Base-by-base conservation (phyloP, 2,329 filamentous ascomycete species). In the Chaetomium olivaceum region DNA sequence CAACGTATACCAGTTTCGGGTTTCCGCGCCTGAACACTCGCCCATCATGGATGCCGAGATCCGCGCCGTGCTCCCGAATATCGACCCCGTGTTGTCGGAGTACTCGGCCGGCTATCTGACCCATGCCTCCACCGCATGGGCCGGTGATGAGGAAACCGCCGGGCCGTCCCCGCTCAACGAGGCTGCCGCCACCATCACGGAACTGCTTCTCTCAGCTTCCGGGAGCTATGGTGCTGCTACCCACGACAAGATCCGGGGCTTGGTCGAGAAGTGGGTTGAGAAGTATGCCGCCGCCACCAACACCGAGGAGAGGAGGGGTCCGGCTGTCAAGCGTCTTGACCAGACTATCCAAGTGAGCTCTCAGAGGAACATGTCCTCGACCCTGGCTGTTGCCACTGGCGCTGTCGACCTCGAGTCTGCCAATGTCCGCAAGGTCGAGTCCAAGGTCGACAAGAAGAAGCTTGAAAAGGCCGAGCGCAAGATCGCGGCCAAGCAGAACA, bases 401-500 rank as follows among this genome's bases (percentile, higher is more conserved):
- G 89, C 85, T 66, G 92, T 99, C 48, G 95, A 99, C 75, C 85
- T 99, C 29, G 95, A 99, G 79, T 96, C 94, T 64, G 93, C 93
- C 75, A 96, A 96, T 76, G 85, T 87, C 48, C 87, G 94, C 74
- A 98, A 98, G 81, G 91, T 99, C 65, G 95, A 99, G 81, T 98
- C 94, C 73, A 92, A 94, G 77, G 95, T 99, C 67, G 95, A 99
- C 80, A 89, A 90, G 76, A 99, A 98, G 89, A 99, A 99, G 85
- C 88, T 99, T 23, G 95, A 99, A 79, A 99, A 99, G 82, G 95
- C 95, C 1, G 95, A 99, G 80, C 87, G 91, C 71, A 99, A 99
- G 83, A 95, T 99, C 76, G 92, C 93, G 58, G 93, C 93, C 74
- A 99, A 99, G 83, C 95, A 98, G 82, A 95, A 93, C 81, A 96